phyloP scores from a whole-genome alignment of 805 yeast genomes.

The Scheffersomyces stipitis region DNA sequence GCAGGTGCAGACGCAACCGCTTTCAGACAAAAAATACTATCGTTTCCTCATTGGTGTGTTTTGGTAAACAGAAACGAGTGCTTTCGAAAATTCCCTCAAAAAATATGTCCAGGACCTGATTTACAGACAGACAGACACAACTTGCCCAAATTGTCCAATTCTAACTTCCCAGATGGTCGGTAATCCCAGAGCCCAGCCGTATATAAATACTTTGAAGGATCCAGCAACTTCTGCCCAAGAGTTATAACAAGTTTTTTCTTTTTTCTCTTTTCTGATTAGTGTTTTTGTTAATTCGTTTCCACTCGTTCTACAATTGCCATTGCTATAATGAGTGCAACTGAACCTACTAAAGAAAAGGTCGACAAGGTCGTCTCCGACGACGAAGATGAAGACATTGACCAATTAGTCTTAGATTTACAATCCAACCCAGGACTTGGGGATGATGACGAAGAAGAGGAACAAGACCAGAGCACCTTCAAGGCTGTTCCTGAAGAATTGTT shows the following conservation, averaged over 20 bases:
- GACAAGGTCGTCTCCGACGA: constrained; percentile 51
- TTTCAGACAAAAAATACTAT: too few species aligned
- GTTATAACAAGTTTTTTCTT: not conserved
- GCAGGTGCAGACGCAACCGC: too few species aligned
- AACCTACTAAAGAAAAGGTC: constrained; percentile 57
- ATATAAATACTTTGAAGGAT: not conserved
- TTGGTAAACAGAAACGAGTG: too few species aligned
- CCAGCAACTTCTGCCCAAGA: too few species aligned
- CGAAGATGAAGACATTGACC: constrained; percentile 58
- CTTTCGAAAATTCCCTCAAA: too few species aligned
- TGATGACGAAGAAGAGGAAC: constrained; percentile 28
- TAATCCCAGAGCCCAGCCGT: not conserved
- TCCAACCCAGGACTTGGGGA: constrained; percentile 50
- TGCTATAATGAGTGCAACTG: constrained; percentile 35
- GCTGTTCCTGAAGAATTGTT: constrained; percentile 84
- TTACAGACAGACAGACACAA: too few species aligned
- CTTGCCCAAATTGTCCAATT: too few species aligned
- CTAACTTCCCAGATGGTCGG: too few species aligned
- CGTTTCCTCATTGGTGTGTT: too few species aligned
- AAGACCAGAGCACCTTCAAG: constrained; percentile 43
- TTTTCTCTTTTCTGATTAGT: not conserved
- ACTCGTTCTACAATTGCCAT: constrained; percentile 5
- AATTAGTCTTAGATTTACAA: constrained; percentile 76
- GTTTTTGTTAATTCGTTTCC: constrained; percentile 4
- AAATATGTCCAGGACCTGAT: too few species aligned